Evolutionary conservation across 2,329 filamentous ascomycete species (phyloP), one percentile per base, ranked within the genome.

Genomic region (Ilyonectria robusta): DNA sequence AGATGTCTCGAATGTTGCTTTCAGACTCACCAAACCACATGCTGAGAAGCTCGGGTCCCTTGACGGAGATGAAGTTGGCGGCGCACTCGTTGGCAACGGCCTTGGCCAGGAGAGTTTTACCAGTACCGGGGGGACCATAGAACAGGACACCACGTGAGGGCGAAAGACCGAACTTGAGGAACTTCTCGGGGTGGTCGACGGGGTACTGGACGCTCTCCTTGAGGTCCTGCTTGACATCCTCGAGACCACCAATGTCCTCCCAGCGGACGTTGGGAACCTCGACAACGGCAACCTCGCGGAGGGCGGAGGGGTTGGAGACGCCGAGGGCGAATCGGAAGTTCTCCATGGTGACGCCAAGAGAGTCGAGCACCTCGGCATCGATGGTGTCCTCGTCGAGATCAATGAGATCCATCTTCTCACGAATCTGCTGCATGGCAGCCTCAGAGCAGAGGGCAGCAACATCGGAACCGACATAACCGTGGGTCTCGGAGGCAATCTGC

Each of bases 1-100:
- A 99, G 78, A 99, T 99, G 82, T 99, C 96, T 81, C 96, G 94
- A 73, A 99, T 98, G 86, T 99, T 99, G 90, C 94, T 97, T 86
- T 99, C 97, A 61, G 96, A 99, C 86, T 99, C 96, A 91, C 96
- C 96, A 80, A 99, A 99, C 96, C 96, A 99, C 96, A 99, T 99
- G 83, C 94, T 98, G 77, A 99, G 90, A 78, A 99, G 88, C 83
- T 99, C 96, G 65, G 96, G 97, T 69, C 96, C 96, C 91, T 99
- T 99, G 84, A 99, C 92, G 46, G 96, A 99, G 81, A 99, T 98
- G 86, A 99, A 99, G 88, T 99, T 99, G 88, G 96, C 96, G 69
- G 96, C 93, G 80, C 95, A 98, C 87, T 99, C 96, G 85, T 98
- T 99, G 85, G 96, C 96, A 74, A 99, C 96, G 76, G 96, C 96